Percentiles rank a stretch among this genome's conserved stretches.
Evolutionary conservation across 768 basidiomycete genomes (phyloP).

Genomic region (Serendipita sp.): DNA sequence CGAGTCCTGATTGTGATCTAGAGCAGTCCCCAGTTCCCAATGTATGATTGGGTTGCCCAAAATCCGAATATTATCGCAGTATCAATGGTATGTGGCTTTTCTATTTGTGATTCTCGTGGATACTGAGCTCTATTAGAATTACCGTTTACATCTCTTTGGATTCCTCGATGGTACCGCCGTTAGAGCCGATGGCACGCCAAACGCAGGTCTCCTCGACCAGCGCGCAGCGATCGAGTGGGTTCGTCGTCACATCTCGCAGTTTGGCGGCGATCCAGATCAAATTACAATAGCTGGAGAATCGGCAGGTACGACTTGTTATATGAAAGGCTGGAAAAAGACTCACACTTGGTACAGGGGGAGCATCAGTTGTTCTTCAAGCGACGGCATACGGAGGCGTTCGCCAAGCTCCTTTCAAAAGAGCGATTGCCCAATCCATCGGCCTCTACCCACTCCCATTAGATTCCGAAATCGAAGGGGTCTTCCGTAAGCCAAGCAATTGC

Average conservation of each 20-base stretch:
- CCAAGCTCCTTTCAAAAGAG: constrained; percentile 24
- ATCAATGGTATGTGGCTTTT: constrained; percentile 14
- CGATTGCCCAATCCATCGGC: constrained; percentile 28
- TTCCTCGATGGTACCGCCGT: constrained; percentile 20
- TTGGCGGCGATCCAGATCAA: constrained; percentile 14
- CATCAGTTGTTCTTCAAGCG: constrained; percentile 28
- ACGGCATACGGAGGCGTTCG: constrained; percentile 26
- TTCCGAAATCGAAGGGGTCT: constrained; percentile 18
- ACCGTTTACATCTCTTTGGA: constrained; percentile 14
- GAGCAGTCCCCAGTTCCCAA: constrained; percentile 31
- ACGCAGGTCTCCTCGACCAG: constrained; percentile 27
- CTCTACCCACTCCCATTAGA: constrained; percentile 22
- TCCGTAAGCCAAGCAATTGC: constrained; percentile 17
- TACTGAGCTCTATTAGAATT: constrained; percentile 10
- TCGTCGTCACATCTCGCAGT: constrained; percentile 20
- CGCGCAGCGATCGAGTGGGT: constrained; percentile 27
- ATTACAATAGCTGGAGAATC: constrained; percentile 9
- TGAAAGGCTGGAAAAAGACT: neutral
- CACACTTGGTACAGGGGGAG: constrained; percentile 19
- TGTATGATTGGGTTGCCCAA: constrained; percentile 32
- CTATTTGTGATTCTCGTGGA: neutral
- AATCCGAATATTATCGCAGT: constrained; percentile 21
- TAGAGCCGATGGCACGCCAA: constrained; percentile 24
- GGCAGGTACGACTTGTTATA: neutral
- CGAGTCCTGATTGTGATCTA: constrained; percentile 8